Percentiles rank a stretch among this genome's conserved stretches.
phyloP scores from a whole-genome alignment of 495 filamentous ascomycete species.

The Penicillium fimorum region DNA sequence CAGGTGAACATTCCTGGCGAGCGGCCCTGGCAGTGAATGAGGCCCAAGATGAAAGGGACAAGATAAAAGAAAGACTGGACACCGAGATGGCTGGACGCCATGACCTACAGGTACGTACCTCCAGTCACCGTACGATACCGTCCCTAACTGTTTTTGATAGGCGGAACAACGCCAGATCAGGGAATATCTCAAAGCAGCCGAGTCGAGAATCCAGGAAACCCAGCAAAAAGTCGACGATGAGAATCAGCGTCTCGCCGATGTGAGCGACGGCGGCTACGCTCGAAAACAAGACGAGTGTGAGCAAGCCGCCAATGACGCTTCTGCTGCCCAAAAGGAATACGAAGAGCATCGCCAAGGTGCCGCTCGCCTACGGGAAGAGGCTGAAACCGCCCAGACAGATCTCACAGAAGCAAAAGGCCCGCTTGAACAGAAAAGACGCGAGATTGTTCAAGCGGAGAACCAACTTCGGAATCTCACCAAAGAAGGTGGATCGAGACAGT shows the following conservation, averaged over 20 bases:
- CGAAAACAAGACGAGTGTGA: constrained; percentile 49
- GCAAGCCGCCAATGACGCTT: constrained; percentile 33
- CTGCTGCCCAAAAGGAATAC: constrained; percentile 29
- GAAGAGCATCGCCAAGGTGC: constrained; percentile 33
- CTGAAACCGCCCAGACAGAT: constrained; percentile 38
- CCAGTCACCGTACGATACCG: not conserved
- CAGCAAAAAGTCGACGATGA: constrained; percentile 47
- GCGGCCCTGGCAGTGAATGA: constrained; percentile 51
- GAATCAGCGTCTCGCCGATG: constrained; percentile 48
- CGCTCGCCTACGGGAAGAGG: constrained; percentile 30
- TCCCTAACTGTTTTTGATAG: constrained; percentile 27
- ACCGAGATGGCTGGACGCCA: constrained; percentile 42
- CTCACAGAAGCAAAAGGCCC: constrained; percentile 24
- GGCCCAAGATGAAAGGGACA: constrained; percentile 39
- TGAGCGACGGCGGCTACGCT: constrained; percentile 53
- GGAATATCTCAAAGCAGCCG: constrained; percentile 44
- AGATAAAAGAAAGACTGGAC: constrained; percentile 40
- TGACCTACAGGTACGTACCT: constrained; percentile 44
- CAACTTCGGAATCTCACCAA: constrained; percentile 47
- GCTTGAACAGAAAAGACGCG: constrained; percentile 31
- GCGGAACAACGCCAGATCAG: constrained; percentile 52
- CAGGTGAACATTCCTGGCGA: constrained; percentile 52
- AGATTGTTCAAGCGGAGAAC: constrained; percentile 45
- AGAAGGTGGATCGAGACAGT: constrained; percentile 50
- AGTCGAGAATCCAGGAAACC: constrained; percentile 39